Percentiles rank a stretch among this genome's conserved stretches.
phyloP scores from a whole-genome alignment of 2,329 filamentous ascomycete species.

The Hypoxylon sp. region DNA sequence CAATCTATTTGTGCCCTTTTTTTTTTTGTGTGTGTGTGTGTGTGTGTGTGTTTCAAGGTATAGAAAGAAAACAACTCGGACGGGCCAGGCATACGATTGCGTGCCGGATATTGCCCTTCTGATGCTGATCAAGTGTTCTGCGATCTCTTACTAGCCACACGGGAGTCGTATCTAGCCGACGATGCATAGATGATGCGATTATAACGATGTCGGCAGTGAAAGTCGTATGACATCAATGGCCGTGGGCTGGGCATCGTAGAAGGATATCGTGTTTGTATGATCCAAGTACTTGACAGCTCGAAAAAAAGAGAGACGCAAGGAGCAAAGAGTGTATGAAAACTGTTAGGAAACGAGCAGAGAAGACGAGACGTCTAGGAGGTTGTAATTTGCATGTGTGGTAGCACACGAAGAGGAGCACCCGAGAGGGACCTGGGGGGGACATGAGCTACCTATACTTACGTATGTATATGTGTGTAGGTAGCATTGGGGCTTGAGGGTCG shows the following conservation, averaged over 20 bases:
- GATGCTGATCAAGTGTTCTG: slow-evolving; percentile 38
- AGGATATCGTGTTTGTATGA: slow-evolving; percentile 16
- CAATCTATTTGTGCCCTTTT: too few relatives aligned
- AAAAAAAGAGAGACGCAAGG: slow-evolving; percentile 3
- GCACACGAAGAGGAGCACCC: slow-evolving; percentile 23
- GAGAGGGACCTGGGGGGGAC: slow-evolving; percentile 17
- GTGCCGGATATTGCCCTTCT: slow-evolving; percentile 26
- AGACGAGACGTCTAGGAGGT: slow-evolving; percentile 11
- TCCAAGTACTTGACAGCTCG: slow-evolving; percentile 1
- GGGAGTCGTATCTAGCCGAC: slow-evolving; percentile 38
- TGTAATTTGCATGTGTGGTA: slow-evolving; percentile 22
- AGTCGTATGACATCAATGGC: slow-evolving; percentile 31
- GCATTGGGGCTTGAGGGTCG: background rate
- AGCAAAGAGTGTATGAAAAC: background rate
- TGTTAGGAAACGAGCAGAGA: too few relatives aligned
- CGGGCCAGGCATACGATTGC: background rate
- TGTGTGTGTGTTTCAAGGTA: too few relatives aligned
- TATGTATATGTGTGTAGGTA: too few relatives aligned
- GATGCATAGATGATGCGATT: slow-evolving; percentile 44
- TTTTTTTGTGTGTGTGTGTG: too few relatives aligned
- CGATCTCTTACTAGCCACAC: slow-evolving; percentile 37
- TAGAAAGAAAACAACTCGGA: slow-evolving; percentile 9
- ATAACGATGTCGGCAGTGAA: slow-evolving; percentile 27
- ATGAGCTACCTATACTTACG: too few relatives aligned
- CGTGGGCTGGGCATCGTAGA: slow-evolving; percentile 36